phyloP scores from a whole-genome alignment of 495 filamentous ascomycete genomes.

The Diplogelasinospora grovesii region DNA sequence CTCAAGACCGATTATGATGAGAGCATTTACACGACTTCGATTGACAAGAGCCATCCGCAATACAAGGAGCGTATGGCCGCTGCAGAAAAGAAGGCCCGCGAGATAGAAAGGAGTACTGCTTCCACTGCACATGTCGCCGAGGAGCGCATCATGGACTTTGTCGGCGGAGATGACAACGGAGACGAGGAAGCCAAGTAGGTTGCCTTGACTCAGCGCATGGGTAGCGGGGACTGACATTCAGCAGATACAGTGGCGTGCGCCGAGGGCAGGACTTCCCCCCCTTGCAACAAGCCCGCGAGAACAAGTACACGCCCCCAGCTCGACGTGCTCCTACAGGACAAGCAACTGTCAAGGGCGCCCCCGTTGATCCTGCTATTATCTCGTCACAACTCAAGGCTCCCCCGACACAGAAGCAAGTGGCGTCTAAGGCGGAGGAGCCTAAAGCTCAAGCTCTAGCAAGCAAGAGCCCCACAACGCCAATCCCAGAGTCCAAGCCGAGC shows the following conservation, averaged over 20 bases:
- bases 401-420: constrained; percentile 34
- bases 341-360: constrained; percentile 63
- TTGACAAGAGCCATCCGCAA: constrained; percentile 72
- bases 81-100: constrained; percentile 77
- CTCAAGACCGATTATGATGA: constrained; percentile 85
- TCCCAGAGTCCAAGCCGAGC: constrained; percentile 19
- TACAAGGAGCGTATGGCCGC: constrained; percentile 70
- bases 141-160: constrained; percentile 67
- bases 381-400: constrained; percentile 57
- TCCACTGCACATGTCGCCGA: constrained; percentile 79
- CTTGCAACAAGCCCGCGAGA: constrained; percentile 47
- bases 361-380: constrained; percentile 77
- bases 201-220: not conserved
- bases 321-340: constrained; percentile 69
- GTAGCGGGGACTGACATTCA: not conserved
- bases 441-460: constrained; percentile 18
- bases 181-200: constrained; percentile 85
- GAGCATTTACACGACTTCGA: constrained; percentile 84
- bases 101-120: constrained; percentile 69
- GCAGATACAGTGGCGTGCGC: constrained; percentile 85
- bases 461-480: constrained; percentile 26
- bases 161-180: constrained; percentile 49
- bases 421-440: constrained; percentile 40
- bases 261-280: constrained; percentile 69
- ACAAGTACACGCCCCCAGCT: constrained; percentile 87